phyloP scores from a whole-genome alignment of 2,329 filamentous ascomycete genomes.

The Talaromyces sp. region DNA sequence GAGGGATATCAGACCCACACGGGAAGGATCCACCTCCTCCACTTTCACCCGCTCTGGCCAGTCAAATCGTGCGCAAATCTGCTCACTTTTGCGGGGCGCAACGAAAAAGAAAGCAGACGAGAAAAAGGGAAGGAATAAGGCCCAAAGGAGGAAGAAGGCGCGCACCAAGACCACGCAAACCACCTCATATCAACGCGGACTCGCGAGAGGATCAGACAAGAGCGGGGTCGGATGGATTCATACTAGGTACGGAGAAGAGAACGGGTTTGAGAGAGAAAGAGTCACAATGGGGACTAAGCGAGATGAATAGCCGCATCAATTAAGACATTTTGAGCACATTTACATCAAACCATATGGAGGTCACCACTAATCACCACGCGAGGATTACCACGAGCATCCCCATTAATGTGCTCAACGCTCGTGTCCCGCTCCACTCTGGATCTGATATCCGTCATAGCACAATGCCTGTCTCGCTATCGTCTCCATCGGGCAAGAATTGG shows the following conservation, averaged over 20 bases:
- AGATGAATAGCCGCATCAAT: background rate
- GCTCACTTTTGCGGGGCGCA: slow-evolving; percentile 13
- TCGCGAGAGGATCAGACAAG: too few relatives aligned
- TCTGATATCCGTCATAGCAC: background rate
- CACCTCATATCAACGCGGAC: background rate
- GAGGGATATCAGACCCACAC: background rate
- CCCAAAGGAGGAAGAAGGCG: background rate
- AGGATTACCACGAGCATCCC: too few relatives aligned
- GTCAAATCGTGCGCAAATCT: slow-evolving; percentile 19
- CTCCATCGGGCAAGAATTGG: background rate
- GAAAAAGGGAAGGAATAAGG: background rate
- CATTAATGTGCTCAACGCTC: background rate
- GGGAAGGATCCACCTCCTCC: slow-evolving; percentile 10
- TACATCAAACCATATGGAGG: background rate
- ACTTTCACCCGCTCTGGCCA: background rate
- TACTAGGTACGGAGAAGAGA: too few relatives aligned
- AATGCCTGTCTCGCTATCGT: background rate
- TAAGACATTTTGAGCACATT: background rate
- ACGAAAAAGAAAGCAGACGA: background rate
- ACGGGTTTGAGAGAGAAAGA: too few relatives aligned
- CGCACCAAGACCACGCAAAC: background rate
- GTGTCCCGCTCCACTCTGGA: background rate
- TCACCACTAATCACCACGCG: too few relatives aligned
- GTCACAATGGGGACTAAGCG: too few relatives aligned
- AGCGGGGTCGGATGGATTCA: too few relatives aligned